Conservation (phyloP, 495 filamentous ascomycete species). For the Tuber magnatum region DNA sequence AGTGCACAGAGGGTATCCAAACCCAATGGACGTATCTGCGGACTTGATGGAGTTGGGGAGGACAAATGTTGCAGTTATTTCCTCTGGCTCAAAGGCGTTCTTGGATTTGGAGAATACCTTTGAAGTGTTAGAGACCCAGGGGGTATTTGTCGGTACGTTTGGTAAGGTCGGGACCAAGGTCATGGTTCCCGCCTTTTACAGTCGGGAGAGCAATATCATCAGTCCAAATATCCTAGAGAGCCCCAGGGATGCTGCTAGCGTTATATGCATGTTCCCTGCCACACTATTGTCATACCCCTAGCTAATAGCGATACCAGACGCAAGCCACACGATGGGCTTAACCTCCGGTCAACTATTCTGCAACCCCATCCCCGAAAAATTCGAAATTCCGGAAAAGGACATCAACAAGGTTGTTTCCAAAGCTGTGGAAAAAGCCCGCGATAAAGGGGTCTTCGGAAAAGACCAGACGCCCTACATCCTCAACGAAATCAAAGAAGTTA, state of each 20-base stretch:
- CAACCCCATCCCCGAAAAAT: slow-evolving; percentile 71
- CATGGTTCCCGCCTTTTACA: slow-evolving; percentile 86
- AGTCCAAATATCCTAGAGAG: slow-evolving; percentile 67
- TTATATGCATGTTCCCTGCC: slow-evolving; percentile 57
- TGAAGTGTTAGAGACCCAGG: slow-evolving; percentile 92
- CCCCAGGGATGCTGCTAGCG: slow-evolving; percentile 74
- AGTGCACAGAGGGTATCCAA: slow-evolving; percentile 84
- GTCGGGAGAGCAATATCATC: slow-evolving; percentile 68
- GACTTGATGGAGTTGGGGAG: slow-evolving; percentile 92
- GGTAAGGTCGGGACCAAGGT: slow-evolving; percentile 55
- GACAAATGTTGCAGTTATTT: slow-evolving; percentile 80
- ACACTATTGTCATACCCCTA: neutral
- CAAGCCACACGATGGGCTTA: slow-evolving; percentile 53
- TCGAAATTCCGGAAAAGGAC: slow-evolving; percentile 60
- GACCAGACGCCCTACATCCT: slow-evolving; percentile 87
- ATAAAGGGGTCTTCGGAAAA: slow-evolving; percentile 62
- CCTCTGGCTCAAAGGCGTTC: slow-evolving; percentile 91
- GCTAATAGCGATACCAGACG: slow-evolving; percentile 47
- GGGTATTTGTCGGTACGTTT: slow-evolving; percentile 80
- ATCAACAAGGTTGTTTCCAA: slow-evolving; percentile 68
- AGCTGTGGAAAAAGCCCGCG: slow-evolving; percentile 64
- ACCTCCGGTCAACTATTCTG: slow-evolving; percentile 73
- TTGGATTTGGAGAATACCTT: slow-evolving; percentile 84
- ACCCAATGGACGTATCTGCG: slow-evolving; percentile 85
- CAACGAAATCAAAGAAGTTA: slow-evolving; percentile 70